Evolutionary conservation across 192 early-diverging fungal genomes (phyloP).

Genomic region (Jimgerdemannia flammicorona): DNA sequence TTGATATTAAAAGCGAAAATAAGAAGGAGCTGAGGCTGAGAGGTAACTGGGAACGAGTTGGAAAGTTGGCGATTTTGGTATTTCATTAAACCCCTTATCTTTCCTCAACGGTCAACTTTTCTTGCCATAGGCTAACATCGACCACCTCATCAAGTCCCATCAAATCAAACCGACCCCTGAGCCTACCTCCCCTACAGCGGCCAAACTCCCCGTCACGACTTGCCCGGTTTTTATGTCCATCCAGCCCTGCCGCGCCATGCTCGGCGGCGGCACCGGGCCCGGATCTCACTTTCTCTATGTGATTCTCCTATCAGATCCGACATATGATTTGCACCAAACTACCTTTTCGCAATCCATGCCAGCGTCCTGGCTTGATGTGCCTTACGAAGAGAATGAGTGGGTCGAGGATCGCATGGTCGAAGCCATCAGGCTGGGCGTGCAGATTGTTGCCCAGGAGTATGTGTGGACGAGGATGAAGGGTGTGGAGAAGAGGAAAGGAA

Average conservation of each 20-base stretch:
- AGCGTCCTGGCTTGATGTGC: constrained; percentile 50
- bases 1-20: background rate
- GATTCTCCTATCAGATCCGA: constrained; percentile 48
- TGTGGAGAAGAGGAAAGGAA: constrained; percentile 3
- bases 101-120: background rate
- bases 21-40: too few relatives aligned
- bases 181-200: background rate
- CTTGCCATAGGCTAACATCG: constrained; percentile 46
- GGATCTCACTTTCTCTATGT: constrained; percentile 30
- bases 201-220: constrained; percentile 27
- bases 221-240: constrained; percentile 61
- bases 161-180: constrained; percentile 22
- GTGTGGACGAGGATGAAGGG: constrained; percentile 61
- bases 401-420: constrained; percentile 55
- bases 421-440: constrained; percentile 40
- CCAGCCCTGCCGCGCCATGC: constrained; percentile 43
- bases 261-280: constrained; percentile 20
- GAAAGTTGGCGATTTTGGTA: too few relatives aligned
- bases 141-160: constrained; percentile 49
- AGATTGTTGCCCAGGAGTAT: constrained; percentile 57
- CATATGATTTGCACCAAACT: constrained; percentile 46
- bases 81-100: too few relatives aligned
- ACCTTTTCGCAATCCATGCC: constrained; percentile 52
- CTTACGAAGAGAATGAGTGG: constrained; percentile 64
- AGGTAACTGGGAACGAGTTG: too few relatives aligned